Evolutionary conservation across 2,329 filamentous ascomycete species (phyloP), one percentile per base, ranked within the genome.

Genomic region (Alternaria gaisen): DNA sequence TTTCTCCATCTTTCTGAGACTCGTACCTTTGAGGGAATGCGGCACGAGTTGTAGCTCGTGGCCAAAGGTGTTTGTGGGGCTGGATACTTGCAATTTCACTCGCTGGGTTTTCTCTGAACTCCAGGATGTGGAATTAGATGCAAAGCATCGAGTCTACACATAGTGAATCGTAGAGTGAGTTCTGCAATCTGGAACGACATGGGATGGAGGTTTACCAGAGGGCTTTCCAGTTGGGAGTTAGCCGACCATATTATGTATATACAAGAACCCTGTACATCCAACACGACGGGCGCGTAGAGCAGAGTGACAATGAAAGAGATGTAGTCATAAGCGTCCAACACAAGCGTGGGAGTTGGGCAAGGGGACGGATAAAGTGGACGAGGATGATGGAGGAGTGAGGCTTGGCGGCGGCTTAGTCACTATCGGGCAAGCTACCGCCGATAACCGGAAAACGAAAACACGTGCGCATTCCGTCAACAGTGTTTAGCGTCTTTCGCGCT

Each of bases 401-500:
- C 11, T 28, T 16, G 7, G 11, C 3, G n/a, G n/a, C 6, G 24
- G 58, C 58, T 61, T 61, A 53, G 58, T 60, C 58, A 53, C 42
- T 60, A 58, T 58, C 58, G 50, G 59, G 14, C 53, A 28, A 44
- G 28, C 52, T 51, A 47, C 34, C 30, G 36, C 56, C 63, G 63
- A 65, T 58, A 54, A 60, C 46, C 56, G 56, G 40, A 52, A 52
- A 47, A 63, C 60, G 9, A 30, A 30, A 30, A 30, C 28, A 60
- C 62, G 62, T 50, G 41, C 30, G 36, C 44, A 58, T 65, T 60
- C 64, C 65, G 66, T 69, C 69, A 70, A 60, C 56, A 63, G 61
- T 56, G 53, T 59, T 67, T 67, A 65, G 68, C 68, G 59, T 58
- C 58, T 60, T 58, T 60, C 47, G 54, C 58, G 58, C 58, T 16